Conservation (phyloP, 2,329 filamentous ascomycete species). For the Apiospora sp. region DNA sequence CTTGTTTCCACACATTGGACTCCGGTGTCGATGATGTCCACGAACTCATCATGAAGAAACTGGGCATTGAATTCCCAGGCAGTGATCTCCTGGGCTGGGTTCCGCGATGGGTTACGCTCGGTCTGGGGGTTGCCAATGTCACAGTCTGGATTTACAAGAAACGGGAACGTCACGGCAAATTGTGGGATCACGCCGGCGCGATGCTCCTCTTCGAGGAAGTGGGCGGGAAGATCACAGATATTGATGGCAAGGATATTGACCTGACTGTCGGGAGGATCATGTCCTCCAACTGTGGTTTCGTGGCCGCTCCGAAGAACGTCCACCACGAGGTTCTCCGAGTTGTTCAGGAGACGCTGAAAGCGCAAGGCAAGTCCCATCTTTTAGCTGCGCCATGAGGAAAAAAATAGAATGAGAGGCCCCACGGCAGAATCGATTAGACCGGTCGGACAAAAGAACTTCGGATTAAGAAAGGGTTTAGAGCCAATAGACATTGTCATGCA, state of each 20-base stretch:
- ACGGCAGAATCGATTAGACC: not conserved
- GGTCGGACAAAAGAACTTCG: not conserved
- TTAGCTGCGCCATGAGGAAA: conserved; percentile 30
- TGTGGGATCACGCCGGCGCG: conserved; percentile 68
- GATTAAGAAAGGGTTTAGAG: not conserved
- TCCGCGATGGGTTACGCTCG: conserved; percentile 61
- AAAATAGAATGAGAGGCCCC: not conserved
- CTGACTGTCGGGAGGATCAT: conserved; percentile 57
- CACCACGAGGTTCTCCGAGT: conserved; percentile 54
- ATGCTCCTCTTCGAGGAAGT: conserved; percentile 66
- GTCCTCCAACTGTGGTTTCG: conserved; percentile 61
- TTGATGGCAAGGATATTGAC: conserved; percentile 60
- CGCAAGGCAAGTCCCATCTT: conserved; percentile 44
- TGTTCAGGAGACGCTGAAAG: conserved; percentile 44
- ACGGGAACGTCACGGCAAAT: conserved; percentile 57
- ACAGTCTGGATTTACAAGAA: conserved; percentile 65
- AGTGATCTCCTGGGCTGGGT: conserved; percentile 66
- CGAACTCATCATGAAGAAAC: conserved; percentile 49
- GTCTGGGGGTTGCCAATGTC: conserved; percentile 59
- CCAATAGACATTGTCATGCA: not conserved
- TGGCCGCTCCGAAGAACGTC: conserved; percentile 56
- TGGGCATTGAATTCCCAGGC: conserved; percentile 54
- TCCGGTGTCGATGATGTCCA: conserved; percentile 59
- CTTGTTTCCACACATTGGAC: conserved; percentile 54
- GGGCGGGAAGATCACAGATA: conserved; percentile 63